A percentile compares a stretch with the other conserved stretches of the same genome.
These are phyloP conservation scores for Vaccinium darrowii DNA, from an alignment of 148 eudicot genomes.

Conservation along the genomic window DNA sequence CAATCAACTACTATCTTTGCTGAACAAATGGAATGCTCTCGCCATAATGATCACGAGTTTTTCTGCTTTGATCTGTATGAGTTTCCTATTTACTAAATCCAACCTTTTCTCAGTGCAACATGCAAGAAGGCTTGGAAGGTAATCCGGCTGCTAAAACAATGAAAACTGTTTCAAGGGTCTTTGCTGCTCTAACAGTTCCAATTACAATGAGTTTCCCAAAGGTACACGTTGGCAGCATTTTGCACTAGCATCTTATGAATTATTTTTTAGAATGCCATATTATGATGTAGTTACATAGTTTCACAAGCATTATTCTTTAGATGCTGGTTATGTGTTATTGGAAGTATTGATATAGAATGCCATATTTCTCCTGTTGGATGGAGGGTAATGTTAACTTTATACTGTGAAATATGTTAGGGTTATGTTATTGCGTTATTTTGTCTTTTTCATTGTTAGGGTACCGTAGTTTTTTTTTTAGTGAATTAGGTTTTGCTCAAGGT, in stretches of 20 bases:
- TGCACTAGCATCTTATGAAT: not conserved
- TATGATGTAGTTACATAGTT: not conserved
- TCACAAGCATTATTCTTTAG: not conserved
- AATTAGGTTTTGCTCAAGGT: too few species aligned
- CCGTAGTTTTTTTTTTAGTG: too few species aligned
- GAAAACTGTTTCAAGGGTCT: slow-evolving; percentile 78
- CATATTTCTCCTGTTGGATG: not conserved
- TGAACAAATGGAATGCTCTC: not conserved
- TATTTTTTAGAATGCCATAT: not conserved
- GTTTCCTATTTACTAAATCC: slow-evolving; percentile 10
- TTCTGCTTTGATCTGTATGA: not conserved
- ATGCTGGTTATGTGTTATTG: not conserved
- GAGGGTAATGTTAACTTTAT: not conserved
- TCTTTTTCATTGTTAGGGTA: too few species aligned
- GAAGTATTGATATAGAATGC: not conserved
- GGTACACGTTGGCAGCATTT: slow-evolving; percentile 38
- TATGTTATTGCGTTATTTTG: too few species aligned
- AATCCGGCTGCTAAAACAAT: slow-evolving; percentile 84
- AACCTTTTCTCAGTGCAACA: slow-evolving; percentile 57
- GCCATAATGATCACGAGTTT: not conserved
- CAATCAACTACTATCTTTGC: not conserved
- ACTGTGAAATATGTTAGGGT: too few species aligned
- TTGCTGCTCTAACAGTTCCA: slow-evolving; percentile 79
- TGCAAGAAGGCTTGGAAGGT: slow-evolving; percentile 96
- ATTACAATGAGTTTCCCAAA: slow-evolving; percentile 77